Base-by-base conservation (phyloP, 192 early-diverging fungal species). In the Funneliformis mosseae region DNA sequence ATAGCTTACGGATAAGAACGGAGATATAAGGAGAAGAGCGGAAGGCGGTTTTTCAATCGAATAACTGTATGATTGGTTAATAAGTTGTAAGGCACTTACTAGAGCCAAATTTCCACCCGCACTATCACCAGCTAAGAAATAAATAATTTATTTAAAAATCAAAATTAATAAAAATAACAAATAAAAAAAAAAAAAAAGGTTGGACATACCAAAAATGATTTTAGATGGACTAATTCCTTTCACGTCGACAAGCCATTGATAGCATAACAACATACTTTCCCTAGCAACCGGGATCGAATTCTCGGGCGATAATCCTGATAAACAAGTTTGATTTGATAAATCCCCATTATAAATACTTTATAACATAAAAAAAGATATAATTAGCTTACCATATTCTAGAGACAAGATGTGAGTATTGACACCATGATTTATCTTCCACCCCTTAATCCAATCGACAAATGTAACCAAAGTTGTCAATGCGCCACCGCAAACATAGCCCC, bases 81-180 rank as follows among this genome's bases (percentile, higher is more conserved):
- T 8, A 41, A 79, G 28, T 12, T 72, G n/a, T 33, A 79, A 33
- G 7, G 78, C 33, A 8, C 46, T 18, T 23, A 41, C 10, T 39
- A 33, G 1, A 42, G 50, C 43, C 5, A 71, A 28, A 61, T 79
- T 79, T 71, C 46, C 78, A 33, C 78, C 78, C 5, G 67, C 68
- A 50, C 78, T 79, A 59, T 79, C 78, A 71, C 78, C 78, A 45
- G 45, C 78, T 59, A 79, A 73, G 8, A 25, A 46, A 50, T 8
- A 46, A 46, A 27, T 28, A 43, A 50, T 27, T 39, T 18, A 33
- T 0, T 23, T 38, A 25, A 41, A 23, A 43, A 33, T 46, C 25
- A 18, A 23, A 18, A 72, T 12, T n/a, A n/a, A n/a, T n/a, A n/a
- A 12, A 23, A 46, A 16, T 41, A 45, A 55, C 5, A 74, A 55